Conservation (phyloP, 352 stramenopile species). For the Globisporangium okanoganense region DNA sequence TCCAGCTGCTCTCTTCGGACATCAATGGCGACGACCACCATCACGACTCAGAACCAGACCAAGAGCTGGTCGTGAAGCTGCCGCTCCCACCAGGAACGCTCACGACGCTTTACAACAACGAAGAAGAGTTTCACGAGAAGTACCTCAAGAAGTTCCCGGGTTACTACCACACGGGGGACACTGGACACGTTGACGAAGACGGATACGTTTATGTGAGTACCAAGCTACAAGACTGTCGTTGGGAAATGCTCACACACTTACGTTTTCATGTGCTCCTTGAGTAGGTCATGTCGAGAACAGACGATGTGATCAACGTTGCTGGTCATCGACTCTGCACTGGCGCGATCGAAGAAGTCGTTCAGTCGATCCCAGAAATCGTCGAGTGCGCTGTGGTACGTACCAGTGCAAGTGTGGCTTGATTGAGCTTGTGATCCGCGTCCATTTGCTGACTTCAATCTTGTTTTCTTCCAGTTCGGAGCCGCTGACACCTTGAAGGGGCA, state of each 20-base stretch:
- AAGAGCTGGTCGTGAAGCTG: constrained; percentile 76
- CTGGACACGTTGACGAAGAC: constrained; percentile 85
- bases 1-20: constrained; percentile 66
- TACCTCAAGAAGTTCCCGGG: constrained; percentile 85
- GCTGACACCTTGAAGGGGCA: constrained; percentile 24
- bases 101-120: constrained; percentile 83
- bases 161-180: constrained; percentile 90
- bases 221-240: not conserved
- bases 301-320: constrained; percentile 91
- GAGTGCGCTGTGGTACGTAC: constrained; percentile 82
- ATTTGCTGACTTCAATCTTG: not conserved
- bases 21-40: constrained; percentile 18
- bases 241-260: not conserved
- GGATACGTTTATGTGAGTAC: constrained; percentile 77
- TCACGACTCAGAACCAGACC: constrained; percentile 50
- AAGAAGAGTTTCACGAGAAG: constrained; percentile 71
- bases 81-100: constrained; percentile 80
- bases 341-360: constrained; percentile 87
- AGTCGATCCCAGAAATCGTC: constrained; percentile 76
- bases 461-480: constrained; percentile 16
- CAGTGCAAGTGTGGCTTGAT: too few species aligned
- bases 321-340: constrained; percentile 87
- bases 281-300: constrained; percentile 87
- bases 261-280: not conserved
- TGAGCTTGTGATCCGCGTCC: not conserved